Base-by-base conservation (phyloP, 1,284 basidiomycete species). In the Bjerkandera adusta region DNA sequence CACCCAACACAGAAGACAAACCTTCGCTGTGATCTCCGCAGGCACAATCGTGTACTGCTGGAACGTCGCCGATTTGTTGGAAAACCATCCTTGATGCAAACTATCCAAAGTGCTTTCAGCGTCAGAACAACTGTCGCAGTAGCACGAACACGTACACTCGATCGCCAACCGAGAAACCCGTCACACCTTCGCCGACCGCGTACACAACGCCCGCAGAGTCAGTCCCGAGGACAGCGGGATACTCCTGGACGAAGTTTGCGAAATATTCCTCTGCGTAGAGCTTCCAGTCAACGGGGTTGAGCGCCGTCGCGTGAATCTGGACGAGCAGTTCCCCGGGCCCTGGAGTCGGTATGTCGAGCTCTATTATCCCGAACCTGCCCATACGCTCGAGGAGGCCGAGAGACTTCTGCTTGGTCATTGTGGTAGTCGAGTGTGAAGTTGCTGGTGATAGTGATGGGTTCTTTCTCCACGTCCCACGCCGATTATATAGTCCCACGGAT, bases 121-220 rank as follows among this genome's bases (percentile, higher is more conserved):
- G 21, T 27, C n/a, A 33, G 16, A 25, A n/a, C 20, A 12, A 8
- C 20, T 15, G 5, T 24, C 22, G 5, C 25, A 20, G 13, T 22
- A 22, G 16, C 7, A 18, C 4, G 33, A 12, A 20, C 3, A 44
- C 69, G 53, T 63, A 79, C 77, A 83, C 76, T 56, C 70, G 68
- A 57, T 84, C 79, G 3, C 82, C 82, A 33, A 73, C 69, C 41
- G 67, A 61, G 58, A 82, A 70, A 32, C 64, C 57, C 1, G 65
- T 65, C 13, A 82, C 78, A 1, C 70, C 75, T 43, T 70, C 67
- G 4, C 80, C 81, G 32, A 83, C 60, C 39, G 69, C 65, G 24
- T 72, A 71, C n/a, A 84, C 73, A 3, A 71, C 64, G 6, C 83
- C 83, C 33, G 73, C 71, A 41, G 72, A 71, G 56, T 85, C 83